A percentile compares a stretch with the other conserved stretches of the same genome.
These are phyloP conservation scores for Chrysoporthe puriensis DNA, from an alignment of 2,329 filamentous ascomycete genomes.

Conservation along the genomic window DNA sequence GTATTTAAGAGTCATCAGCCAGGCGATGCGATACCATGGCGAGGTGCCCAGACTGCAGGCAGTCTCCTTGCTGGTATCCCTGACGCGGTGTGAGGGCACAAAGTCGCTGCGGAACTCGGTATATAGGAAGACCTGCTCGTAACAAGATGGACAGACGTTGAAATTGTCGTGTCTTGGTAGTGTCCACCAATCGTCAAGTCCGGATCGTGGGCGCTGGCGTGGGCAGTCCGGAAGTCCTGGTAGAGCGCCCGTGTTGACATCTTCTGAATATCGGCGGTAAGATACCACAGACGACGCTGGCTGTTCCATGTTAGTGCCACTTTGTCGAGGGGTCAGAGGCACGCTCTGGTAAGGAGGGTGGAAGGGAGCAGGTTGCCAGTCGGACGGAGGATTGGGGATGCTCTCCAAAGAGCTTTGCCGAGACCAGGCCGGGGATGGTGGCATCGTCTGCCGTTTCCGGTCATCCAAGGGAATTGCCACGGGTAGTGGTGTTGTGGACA, in stretches of 20 bases:
- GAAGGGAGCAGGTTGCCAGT: conserved; percentile 53
- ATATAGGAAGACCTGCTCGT: conserved; percentile 67
- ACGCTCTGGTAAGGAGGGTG: conserved; percentile 39
- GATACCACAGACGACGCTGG: conserved; percentile 42
- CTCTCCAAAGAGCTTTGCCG: conserved; percentile 34
- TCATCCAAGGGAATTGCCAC: conserved; percentile 30
- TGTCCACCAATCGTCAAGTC: conserved; percentile 79
- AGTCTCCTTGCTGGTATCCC: conserved; percentile 53
- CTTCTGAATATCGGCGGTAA: conserved; percentile 60
- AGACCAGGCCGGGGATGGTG: conserved; percentile 30
- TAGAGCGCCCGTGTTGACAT: conserved; percentile 47
- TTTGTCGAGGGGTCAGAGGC: conserved; percentile 32
- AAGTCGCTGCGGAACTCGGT: conserved; percentile 73
- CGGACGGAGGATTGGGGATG: conserved; percentile 32
- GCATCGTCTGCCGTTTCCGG: conserved; percentile 32
- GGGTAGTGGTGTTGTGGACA: conserved; percentile 9
- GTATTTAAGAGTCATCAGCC: conserved; percentile 77
- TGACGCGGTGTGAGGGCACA: conserved; percentile 60
- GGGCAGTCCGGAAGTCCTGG: conserved; percentile 69
- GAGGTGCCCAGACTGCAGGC: conserved; percentile 78
- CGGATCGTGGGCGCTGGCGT: conserved; percentile 62
- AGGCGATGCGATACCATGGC: conserved; percentile 84
- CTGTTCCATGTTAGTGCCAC: conserved; percentile 41
- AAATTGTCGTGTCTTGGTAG: conserved; percentile 72
- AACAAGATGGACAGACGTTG: conserved; percentile 83